These are phyloP conservation scores for Pythium plurisporium DNA, from an alignment of 352 stramenopile genomes.

Conservation along the genomic window DNA sequence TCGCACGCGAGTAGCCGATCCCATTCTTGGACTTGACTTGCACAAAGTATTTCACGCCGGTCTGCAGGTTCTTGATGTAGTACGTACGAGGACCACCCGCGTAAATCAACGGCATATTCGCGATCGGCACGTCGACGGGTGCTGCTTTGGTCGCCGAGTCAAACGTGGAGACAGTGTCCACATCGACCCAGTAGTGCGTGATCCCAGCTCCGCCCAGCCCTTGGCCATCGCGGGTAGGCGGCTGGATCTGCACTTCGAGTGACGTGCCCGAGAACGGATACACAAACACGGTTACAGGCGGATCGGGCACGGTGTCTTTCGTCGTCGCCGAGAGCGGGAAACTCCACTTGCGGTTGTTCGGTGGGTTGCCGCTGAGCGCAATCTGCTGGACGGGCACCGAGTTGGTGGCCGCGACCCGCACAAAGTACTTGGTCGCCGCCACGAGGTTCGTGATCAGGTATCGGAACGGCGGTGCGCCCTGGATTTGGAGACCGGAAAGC, in stretches of 20 bases:
- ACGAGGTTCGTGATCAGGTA: conserved; percentile 73
- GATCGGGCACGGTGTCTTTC: conserved; percentile 78
- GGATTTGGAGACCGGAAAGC: conserved; percentile 52
- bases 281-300: conserved; percentile 50
- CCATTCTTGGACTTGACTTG: conserved; percentile 76
- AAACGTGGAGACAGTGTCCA: conserved; percentile 73
- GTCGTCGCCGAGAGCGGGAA: conserved; percentile 64
- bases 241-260: conserved; percentile 75
- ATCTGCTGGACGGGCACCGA: conserved; percentile 85
- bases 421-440: conserved; percentile 80
- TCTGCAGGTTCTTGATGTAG: conserved; percentile 62
- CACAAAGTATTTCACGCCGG: conserved; percentile 79
- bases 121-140: conserved; percentile 35
- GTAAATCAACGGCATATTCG: conserved; percentile 49
- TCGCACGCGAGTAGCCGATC: conserved; percentile 64
- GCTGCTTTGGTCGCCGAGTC: conserved; percentile 43
- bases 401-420: conserved; percentile 90
- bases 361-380: conserved; percentile 63
- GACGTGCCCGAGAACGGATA: conserved; percentile 52
- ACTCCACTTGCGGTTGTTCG: conserved; percentile 92
- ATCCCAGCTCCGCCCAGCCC: conserved; percentile 38
- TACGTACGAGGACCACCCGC: conserved; percentile 59
- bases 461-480: conserved; percentile 76
- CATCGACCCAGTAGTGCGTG: conserved; percentile 58
- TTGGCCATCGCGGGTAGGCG: conserved; percentile 59